Evolutionary conservation across 2,329 filamentous ascomycete genomes (phyloP), one percentile per base, ranked within the genome.

Genomic region (Didymella lethalis): DNA sequence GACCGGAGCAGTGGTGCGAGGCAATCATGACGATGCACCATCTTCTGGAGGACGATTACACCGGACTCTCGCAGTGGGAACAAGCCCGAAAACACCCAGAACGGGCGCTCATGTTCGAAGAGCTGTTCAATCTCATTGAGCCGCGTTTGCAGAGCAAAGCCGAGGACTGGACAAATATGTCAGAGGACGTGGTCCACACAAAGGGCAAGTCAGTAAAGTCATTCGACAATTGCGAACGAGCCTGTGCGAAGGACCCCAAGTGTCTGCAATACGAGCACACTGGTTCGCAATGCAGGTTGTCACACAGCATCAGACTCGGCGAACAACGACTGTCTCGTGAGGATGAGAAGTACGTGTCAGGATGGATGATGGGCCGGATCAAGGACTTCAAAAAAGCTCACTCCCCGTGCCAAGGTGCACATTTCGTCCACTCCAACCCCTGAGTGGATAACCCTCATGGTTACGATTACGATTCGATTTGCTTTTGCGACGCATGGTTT

Each of bases 1-100:
- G 71, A 16, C 58, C 67, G 8, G 74, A 73, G 53, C 73, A 81
- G 25, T 82, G 80, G 79, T 82, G 80, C 62, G 69, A 75, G 29
- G 77, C 78, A 18, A 71, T 79, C 23, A 59, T 82, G 10, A 79
- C 75, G 1, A 71, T 78, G 65, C 77, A 78, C 49, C 74, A 75
- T 44, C 60, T 78, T 20, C 44, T 62, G 2, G 65, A 69, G 7
- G 59, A 67, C n/a, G 75, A 77, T 47, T 71, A 72, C 41, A 69
- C 66, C 4, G 54, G 48, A 12, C 56, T 76, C 29, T 50, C 59
- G 2, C 67, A 62, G 14, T 77, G 73, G 73, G 71, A 76, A 47
- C 51, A 61, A 16, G 52, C 59, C 7, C 66, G 71, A 34, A 54
- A 59, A 10, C 61, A 68, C 25, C 69, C 69, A 3, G 63, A 64